Conservation (phyloP, 2,329 filamentous ascomycete genomes). For the Albophoma yamanashiensis region DNA sequence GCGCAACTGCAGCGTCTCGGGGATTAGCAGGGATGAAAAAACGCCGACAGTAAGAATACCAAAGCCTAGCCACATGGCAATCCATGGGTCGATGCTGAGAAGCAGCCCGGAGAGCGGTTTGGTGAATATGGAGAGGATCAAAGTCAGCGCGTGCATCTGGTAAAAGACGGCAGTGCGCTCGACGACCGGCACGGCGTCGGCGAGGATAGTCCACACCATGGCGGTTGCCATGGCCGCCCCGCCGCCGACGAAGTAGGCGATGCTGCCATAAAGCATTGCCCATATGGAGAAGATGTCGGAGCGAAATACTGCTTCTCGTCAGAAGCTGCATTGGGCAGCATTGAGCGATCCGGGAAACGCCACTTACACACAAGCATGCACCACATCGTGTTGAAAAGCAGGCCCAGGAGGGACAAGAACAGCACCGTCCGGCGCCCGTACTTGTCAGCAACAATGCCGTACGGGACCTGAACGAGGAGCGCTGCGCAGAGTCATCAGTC, state of each 20-base stretch:
- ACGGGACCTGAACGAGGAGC: slow-evolving; percentile 33
- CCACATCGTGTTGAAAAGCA: slow-evolving; percentile 16
- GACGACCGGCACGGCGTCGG: slow-evolving; percentile 28
- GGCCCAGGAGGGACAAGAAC: slow-evolving; percentile 22
- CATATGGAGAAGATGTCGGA: slow-evolving; percentile 28
- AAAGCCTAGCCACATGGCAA: slow-evolving; percentile 25
- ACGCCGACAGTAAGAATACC: slow-evolving; percentile 17
- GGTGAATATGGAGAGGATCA: slow-evolving; percentile 26
- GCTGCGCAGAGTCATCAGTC: slow-evolving; percentile 12
- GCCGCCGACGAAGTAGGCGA: slow-evolving; percentile 29
- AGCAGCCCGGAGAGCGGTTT: slow-evolving; percentile 30
- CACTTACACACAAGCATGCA: slow-evolving; percentile 19
- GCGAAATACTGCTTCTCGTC: slow-evolving; percentile 18
- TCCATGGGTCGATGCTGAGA: slow-evolving; percentile 27
- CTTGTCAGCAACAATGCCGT: slow-evolving; percentile 34
- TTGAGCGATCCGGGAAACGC: neutral
- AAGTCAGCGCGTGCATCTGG: slow-evolving; percentile 22
- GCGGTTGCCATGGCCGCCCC: slow-evolving; percentile 24
- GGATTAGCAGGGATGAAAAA: slow-evolving; percentile 21
- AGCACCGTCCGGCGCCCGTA: slow-evolving; percentile 32
- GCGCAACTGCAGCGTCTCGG: slow-evolving; percentile 30
- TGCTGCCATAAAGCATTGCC: slow-evolving; percentile 21
- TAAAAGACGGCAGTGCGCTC: slow-evolving; percentile 30
- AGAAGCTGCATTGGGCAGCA: neutral
- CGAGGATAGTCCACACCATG: slow-evolving; percentile 34